Percentiles rank a stretch among this genome's conserved stretches.
phyloP scores from a whole-genome alignment of 495 filamentous ascomycete genomes.

The Diplogelasinospora grovesii region DNA sequence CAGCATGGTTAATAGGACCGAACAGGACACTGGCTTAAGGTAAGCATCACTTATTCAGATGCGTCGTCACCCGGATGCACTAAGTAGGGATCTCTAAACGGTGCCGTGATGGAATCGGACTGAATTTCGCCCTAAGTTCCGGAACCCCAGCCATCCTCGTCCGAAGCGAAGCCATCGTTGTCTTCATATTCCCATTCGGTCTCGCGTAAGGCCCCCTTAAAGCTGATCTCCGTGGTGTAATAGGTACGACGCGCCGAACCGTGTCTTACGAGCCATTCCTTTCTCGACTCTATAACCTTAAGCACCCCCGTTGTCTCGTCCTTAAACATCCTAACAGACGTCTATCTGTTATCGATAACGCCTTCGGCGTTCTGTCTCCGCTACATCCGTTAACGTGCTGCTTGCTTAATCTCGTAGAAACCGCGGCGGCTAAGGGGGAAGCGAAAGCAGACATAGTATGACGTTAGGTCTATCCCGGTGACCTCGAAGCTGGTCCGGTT shows the following conservation, averaged over 20 bases:
- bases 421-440: conserved; percentile 41
- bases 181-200: no score
- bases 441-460: conserved; percentile 64
- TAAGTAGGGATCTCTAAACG: conserved; percentile 12
- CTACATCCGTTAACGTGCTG: conserved; percentile 46
- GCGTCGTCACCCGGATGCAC: conserved; percentile 33
- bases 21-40: conserved; percentile 53
- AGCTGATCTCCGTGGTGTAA: conserved; percentile 55
- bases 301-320: conserved; percentile 56
- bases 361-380: conserved; percentile 65
- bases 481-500: conserved; percentile 57
- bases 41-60: conserved; percentile 37
- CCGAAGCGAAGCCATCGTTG: no score
- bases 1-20: conserved; percentile 53
- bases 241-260: conserved; percentile 61
- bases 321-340: conserved; percentile 54
- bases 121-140: conserved; percentile 2
- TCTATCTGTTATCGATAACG: conserved; percentile 73
- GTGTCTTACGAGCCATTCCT: conserved; percentile 58
- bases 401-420: conserved; percentile 23
- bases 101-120: background rate
- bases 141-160: background rate
- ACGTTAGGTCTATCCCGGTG: conserved; percentile 61
- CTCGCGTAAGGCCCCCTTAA: no score
- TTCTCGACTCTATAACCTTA: conserved; percentile 61